These are phyloP conservation scores for Alternaria triticimaculans DNA, from an alignment of 2,329 filamentous ascomycete genomes.

Conservation along the genomic window DNA sequence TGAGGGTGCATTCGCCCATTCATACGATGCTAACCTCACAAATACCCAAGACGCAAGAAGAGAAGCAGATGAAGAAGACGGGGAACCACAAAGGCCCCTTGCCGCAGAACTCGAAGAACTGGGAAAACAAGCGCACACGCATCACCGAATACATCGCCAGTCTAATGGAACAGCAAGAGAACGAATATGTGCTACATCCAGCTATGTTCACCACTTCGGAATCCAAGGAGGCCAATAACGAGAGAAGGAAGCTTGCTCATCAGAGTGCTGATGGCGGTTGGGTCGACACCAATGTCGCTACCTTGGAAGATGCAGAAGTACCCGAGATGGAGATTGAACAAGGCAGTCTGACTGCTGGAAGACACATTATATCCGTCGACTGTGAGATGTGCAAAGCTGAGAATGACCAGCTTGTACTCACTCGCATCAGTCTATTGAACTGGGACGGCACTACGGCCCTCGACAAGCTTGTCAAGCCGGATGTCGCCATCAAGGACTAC, in stretches of 20 bases:
- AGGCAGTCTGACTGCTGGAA: conserved; percentile 83
- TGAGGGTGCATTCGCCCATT: conserved; percentile 83
- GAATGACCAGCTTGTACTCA: conserved; percentile 79
- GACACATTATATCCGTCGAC: conserved; percentile 81
- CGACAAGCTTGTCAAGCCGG: conserved; percentile 91
- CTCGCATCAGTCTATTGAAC: conserved; percentile 82
- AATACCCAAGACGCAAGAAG: conserved; percentile 71
- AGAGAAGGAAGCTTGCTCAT: conserved; percentile 59
- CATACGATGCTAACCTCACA: conserved; percentile 82
- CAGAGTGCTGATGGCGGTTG: conserved; percentile 70
- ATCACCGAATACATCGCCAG: conserved; percentile 80
- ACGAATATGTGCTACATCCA: conserved; percentile 85
- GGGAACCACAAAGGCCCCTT: conserved; percentile 57
- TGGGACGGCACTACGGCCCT: conserved; percentile 85
- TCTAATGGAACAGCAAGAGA: conserved; percentile 76
- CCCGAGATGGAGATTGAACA: conserved; percentile 75
- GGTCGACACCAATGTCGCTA: conserved; percentile 77
- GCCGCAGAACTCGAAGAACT: conserved; percentile 68
- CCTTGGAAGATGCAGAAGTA: conserved; percentile 70
- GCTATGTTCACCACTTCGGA: conserved; percentile 68
- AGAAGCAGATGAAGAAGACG: conserved; percentile 63
- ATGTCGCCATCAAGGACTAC: conserved; percentile 88
- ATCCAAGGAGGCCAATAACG: conserved; percentile 61
- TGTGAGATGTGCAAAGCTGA: conserved; percentile 98
- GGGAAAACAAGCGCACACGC: conserved; percentile 77